Evolutionary conservation across 306 rosid genomes (phyloP).

Genomic region (Cicer pinnatifidum): DNA sequence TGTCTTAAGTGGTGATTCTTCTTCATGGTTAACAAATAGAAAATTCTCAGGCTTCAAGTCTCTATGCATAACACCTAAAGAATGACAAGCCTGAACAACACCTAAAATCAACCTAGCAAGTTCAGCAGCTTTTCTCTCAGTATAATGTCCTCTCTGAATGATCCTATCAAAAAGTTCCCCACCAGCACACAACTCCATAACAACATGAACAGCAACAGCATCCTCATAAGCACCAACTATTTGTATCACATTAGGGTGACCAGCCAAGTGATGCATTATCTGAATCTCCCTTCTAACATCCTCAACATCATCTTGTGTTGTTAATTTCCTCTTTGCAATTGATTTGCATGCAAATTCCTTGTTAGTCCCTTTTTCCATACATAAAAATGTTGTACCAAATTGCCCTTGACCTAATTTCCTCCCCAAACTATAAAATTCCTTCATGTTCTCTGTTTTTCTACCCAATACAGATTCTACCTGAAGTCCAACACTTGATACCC

Average conservation of each 20-base stretch:
- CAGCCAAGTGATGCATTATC: constrained; percentile 95
- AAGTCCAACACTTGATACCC: constrained; percentile 69
- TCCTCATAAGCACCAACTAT: constrained; percentile 82
- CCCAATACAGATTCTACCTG: constrained; percentile 79
- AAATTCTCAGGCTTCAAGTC: constrained; percentile 96
- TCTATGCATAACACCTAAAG: constrained; percentile 94
- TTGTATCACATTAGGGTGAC: constrained; percentile 86
- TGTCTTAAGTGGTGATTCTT: constrained; percentile 79
- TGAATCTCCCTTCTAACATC: constrained; percentile 93
- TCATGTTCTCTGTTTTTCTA: constrained; percentile 69
- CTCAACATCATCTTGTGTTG: constrained; percentile 84
- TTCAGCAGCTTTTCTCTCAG: constrained; percentile 82
- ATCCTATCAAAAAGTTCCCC: constrained; percentile 94
- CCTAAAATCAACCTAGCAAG: constrained; percentile 78
- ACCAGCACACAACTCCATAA: constrained; percentile 93
- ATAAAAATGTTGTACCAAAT: constrained; percentile 81
- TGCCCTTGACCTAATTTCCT: constrained; percentile 93
- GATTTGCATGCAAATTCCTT: constrained; percentile 84
- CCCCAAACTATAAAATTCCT: constrained; percentile 74
- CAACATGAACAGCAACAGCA: constrained; percentile 82
- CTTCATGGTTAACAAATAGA: constrained; percentile 68
- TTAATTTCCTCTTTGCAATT: constrained; percentile 80
- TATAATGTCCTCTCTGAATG: constrained; percentile 86
- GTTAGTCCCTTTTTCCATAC: constrained; percentile 63
- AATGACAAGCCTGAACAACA: constrained; percentile 82